phyloP scores from a whole-genome alignment of 1,284 basidiomycete genomes.

The Sphagnurus paluster region DNA sequence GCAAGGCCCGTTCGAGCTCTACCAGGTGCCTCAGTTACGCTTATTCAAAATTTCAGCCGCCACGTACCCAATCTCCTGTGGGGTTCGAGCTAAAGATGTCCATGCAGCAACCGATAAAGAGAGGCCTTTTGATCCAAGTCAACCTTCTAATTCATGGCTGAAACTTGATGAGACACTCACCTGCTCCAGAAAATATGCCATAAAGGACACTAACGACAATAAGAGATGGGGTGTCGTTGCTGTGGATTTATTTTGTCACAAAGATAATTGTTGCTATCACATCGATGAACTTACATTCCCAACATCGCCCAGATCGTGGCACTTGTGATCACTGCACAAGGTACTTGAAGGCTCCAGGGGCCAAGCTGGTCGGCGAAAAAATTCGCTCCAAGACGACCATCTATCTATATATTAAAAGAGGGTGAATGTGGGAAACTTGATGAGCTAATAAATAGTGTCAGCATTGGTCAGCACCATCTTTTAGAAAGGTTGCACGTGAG shows the following conservation, averaged over 20 bases:
- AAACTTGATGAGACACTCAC: too few relatives aligned
- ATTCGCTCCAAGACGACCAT: constrained; percentile 21
- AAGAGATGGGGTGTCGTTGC: constrained; percentile 20
- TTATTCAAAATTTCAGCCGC: too few relatives aligned
- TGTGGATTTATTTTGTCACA: too few relatives aligned
- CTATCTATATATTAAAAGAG: too few relatives aligned
- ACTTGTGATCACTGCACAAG: constrained; percentile 17
- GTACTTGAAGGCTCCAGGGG: constrained; percentile 22
- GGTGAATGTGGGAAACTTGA: too few relatives aligned
- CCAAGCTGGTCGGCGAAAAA: constrained; percentile 25
- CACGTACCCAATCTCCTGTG: constrained; percentile 26
- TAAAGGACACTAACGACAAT: constrained; percentile 24
- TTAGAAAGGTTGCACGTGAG: too few relatives aligned
- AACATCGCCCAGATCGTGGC: constrained; percentile 26
- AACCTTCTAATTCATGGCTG: too few relatives aligned
- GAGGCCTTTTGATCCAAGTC: too few relatives aligned
- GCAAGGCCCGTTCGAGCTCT: constrained; percentile 23
- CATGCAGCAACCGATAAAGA: constrained; percentile 21
- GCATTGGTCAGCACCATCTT: too few relatives aligned
- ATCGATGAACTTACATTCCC: constrained; percentile 19
- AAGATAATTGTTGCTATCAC: neutral
- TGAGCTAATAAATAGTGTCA: too few relatives aligned
- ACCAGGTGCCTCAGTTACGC: too few relatives aligned
- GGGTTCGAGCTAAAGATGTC: constrained; percentile 21
- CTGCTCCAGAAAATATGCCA: constrained; percentile 26